These are phyloP conservation scores for Hygrophoropsis aurantiaca DNA, from an alignment of 768 basidiomycete species.

Conservation along the genomic window DNA sequence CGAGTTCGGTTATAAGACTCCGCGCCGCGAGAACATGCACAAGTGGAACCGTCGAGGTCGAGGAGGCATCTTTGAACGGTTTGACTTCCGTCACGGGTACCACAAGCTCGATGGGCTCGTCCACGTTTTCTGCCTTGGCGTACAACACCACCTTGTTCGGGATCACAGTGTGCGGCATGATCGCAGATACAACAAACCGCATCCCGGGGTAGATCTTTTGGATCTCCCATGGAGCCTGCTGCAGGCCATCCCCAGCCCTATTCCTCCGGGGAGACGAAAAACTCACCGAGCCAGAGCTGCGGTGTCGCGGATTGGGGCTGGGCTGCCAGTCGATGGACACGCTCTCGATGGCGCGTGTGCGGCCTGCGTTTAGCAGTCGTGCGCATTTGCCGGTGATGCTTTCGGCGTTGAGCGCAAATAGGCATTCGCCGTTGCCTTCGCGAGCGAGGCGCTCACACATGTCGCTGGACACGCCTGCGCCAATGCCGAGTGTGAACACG, in stretches of 20 bases:
- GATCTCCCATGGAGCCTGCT: constrained; percentile 32
- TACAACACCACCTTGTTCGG: constrained; percentile 28
- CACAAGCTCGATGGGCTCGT: constrained; percentile 11
- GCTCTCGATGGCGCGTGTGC: constrained; percentile 43
- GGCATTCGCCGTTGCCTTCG: constrained; percentile 49
- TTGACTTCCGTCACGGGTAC: constrained; percentile 25
- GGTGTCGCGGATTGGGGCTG: background rate
- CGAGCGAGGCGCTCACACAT: constrained; percentile 55
- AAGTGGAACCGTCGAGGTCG: constrained; percentile 24
- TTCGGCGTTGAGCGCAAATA: constrained; percentile 47
- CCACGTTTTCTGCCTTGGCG: constrained; percentile 25
- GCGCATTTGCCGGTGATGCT: constrained; percentile 49
- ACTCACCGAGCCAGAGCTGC: background rate
- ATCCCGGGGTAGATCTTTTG: constrained; percentile 31
- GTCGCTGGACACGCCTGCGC: constrained; percentile 45
- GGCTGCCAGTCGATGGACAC: constrained; percentile 50
- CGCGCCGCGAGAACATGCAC: constrained; percentile 58
- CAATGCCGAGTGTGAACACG: constrained; percentile 61
- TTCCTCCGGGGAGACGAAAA: background rate
- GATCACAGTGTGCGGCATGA: constrained; percentile 18
- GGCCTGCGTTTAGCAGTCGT: constrained; percentile 50
- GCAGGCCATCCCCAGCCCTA: constrained; percentile 20
- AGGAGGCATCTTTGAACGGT: constrained; percentile 18
- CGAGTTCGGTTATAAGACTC: constrained; percentile 52
- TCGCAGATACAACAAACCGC: constrained; percentile 34